Base-by-base conservation (phyloP, 768 basidiomycete species). In the Collybia sordida region DNA sequence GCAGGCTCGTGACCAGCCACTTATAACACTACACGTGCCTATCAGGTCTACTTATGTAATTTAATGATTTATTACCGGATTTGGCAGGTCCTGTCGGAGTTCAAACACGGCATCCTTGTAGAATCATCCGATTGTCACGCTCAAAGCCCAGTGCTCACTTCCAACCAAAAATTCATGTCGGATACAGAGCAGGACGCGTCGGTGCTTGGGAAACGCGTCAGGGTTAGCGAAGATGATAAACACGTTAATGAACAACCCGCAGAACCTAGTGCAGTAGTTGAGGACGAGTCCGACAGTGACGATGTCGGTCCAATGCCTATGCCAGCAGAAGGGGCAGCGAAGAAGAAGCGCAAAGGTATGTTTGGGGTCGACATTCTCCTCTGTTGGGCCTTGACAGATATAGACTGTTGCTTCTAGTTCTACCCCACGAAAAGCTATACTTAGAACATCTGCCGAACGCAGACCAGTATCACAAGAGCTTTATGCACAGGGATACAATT, bases 401-500 rank as follows among this genome's bases (percentile, higher is more conserved):
- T 59, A 70, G 66, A 62, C 60, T 50, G 53, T 52, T 48, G 45
- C 57, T 45, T 51, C 23, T 65, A 98, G 94, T 96, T 37, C 80
- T 98, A 6, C 93, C 90, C 0, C 94, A 98, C 66, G 97, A 98
- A 74, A 80, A 84, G 57, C 75, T 98, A 15, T 98, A 90, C 72
- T 78, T 99, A 39, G 92, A 93, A 34, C 92, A 96, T 70, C 73
- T 99, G 17, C 97, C 97, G 1, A 83, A 83, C 58, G 81, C 93
- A 46, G 92, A 98, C 68, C 85, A 97, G 57, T 99, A 99, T 72
- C 88, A 85, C 74, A 94, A 95, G 72, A 94, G 90, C 52, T 98
- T 98, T 71, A 98, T 99, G 97, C 97, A 99, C 67, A 76, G 94
- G 43, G 96, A 98, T 55, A 81, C 84, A 28, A 77, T 98, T 53